Percentiles rank a stretch among this genome's conserved stretches.
Conservation (phyloP, 129 eudicot species). For the Sambucus nigra region DNA sequence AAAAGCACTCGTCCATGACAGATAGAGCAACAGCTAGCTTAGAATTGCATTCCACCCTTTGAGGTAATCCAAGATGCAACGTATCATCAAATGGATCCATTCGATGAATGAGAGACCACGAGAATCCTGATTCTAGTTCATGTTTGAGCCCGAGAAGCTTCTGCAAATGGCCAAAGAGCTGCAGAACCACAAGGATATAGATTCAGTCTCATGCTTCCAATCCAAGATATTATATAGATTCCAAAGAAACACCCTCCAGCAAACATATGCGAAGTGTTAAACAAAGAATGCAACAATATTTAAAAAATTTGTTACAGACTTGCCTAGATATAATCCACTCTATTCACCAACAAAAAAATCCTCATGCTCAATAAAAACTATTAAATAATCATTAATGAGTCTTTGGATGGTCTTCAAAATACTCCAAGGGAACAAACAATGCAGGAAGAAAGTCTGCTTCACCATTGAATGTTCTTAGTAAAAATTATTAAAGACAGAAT, state of each 20-base stretch:
- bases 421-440: neutral
- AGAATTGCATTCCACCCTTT: conserved; percentile 87
- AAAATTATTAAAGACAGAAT: too few species aligned
- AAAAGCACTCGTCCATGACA: conserved; percentile 85
- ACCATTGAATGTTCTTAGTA: too few species aligned
- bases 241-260: neutral
- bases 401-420: neutral
- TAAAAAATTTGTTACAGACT: neutral
- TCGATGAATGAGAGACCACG: conserved; percentile 79
- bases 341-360: neutral
- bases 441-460: neutral
- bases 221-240: too few species aligned
- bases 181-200: conserved; percentile 18
- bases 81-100: conserved; percentile 46
- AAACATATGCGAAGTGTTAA: conserved; percentile 1
- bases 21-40: conserved; percentile 88
- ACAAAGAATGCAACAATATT: neutral
- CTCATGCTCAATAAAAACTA: neutral
- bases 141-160: conserved; percentile 80
- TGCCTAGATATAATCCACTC: neutral
- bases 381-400: neutral
- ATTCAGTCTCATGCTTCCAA: conserved; percentile 12
- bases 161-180: conserved; percentile 59
- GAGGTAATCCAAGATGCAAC: conserved; percentile 42
- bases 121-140: conserved; percentile 73